Evolutionary conservation across 305 asterid species (phyloP).

Genomic region (Lippia alba): DNA sequence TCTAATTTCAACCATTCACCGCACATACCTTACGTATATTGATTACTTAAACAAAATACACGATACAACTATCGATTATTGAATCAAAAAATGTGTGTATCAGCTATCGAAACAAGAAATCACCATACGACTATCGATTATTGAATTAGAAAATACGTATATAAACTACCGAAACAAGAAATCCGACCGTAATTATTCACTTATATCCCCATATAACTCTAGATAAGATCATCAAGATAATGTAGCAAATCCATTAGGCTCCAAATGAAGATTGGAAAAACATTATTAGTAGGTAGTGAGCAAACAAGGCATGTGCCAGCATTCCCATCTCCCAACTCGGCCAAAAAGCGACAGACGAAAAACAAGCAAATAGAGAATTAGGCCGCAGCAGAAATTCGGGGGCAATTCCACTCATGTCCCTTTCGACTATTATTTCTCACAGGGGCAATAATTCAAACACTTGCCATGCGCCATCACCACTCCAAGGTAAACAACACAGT

Average conservation of each 20-base stretch:
- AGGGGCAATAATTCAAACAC: constrained; percentile 45
- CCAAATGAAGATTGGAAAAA: neutral
- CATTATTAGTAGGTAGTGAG: constrained; percentile 20
- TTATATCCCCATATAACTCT: neutral
- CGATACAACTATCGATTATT: too few relatives aligned
- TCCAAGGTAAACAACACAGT: constrained; percentile 14
- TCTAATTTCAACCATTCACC: too few relatives aligned
- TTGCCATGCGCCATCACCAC: constrained; percentile 50
- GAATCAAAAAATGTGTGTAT: too few relatives aligned
- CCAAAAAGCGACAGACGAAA: constrained; percentile 25
- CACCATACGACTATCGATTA: too few relatives aligned
- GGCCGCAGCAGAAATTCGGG: constrained; percentile 31
- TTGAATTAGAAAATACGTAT: too few relatives aligned
- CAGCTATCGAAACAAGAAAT: too few relatives aligned
- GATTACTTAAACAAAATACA: too few relatives aligned
- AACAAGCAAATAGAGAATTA: constrained; percentile 11
- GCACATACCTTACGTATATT: too few relatives aligned
- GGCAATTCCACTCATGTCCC: constrained; percentile 37
- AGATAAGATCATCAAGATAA: neutral
- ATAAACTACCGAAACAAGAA: too few relatives aligned
- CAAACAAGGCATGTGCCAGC: constrained; percentile 44
- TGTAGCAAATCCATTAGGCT: neutral
- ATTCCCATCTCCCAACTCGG: neutral
- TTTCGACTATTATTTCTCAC: constrained; percentile 31
- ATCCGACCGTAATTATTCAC: too few relatives aligned